Conservation (phyloP, 2,329 filamentous ascomycete species). For the Tolypocladium cylindrosporum region DNA sequence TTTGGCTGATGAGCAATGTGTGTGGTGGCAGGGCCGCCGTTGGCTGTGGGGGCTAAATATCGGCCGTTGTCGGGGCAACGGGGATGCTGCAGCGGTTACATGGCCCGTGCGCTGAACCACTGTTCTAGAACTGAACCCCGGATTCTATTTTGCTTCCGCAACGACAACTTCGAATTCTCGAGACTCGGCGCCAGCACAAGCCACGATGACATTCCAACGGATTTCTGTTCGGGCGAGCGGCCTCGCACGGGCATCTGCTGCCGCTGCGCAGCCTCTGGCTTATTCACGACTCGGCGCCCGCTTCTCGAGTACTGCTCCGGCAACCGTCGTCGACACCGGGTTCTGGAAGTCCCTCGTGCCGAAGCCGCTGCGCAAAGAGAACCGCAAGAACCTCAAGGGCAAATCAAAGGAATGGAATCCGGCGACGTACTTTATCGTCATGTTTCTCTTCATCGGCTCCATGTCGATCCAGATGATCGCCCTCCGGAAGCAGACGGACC, state of each 20-base stretch:
- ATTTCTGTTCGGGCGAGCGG: background rate
- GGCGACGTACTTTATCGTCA: conserved; percentile 71
- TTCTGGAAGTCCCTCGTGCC: conserved; percentile 65
- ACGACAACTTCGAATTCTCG: background rate
- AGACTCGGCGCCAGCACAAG: background rate
- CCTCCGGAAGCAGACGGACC: conserved; percentile 63
- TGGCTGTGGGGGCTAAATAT: conserved; percentile 18
- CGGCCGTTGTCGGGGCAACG: conserved; percentile 28
- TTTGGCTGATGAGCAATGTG: conserved; percentile 8
- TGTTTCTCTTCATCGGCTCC: conserved; percentile 81
- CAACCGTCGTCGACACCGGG: conserved; percentile 43
- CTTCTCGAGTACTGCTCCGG: conserved; percentile 28
- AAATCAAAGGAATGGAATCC: conserved; percentile 65
- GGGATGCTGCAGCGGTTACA: background rate
- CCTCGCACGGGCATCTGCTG: background rate
- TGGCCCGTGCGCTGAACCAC: background rate
- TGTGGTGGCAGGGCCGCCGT: background rate
- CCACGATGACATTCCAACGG: conserved; percentile 7
- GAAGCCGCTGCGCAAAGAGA: conserved; percentile 47
- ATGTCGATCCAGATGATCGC: conserved; percentile 91
- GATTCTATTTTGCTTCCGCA: background rate
- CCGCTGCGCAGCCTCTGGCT: background rate
- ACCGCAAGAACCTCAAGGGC: conserved; percentile 23
- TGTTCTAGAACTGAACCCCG: background rate
- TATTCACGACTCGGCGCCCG: conserved; percentile 10